These are phyloP conservation scores for Tulasnella sp. DNA, from an alignment of 768 basidiomycete genomes.

Conservation along the genomic window DNA sequence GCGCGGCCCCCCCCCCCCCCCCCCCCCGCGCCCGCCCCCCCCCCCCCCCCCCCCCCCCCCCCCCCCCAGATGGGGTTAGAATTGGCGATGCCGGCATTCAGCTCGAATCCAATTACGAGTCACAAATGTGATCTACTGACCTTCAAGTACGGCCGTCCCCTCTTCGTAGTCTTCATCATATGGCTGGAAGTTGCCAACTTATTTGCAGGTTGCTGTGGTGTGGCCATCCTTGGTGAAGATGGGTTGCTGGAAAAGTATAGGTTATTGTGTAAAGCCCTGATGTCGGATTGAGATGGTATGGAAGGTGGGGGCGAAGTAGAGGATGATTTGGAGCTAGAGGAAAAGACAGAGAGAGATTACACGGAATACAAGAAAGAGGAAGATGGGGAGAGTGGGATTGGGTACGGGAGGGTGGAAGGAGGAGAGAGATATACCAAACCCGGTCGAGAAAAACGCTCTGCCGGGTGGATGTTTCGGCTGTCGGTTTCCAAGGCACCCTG, in stretches of 20 bases:
- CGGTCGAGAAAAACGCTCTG: too few species aligned
- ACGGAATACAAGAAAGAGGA: slow-evolving; percentile 16
- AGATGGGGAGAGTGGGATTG: slow-evolving; percentile 24
- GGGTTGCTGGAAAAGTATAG: not conserved
- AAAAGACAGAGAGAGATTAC: slow-evolving; percentile 2
- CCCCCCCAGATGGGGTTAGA: not conserved
- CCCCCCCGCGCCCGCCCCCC: too few species aligned
- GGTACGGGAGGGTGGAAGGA: not conserved
- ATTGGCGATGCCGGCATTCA: slow-evolving; percentile 2
- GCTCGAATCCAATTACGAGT: too few species aligned
- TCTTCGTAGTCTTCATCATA: slow-evolving; percentile 98
- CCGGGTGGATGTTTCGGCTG: too few species aligned
- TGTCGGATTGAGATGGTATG: too few species aligned
- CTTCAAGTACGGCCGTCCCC: slow-evolving; percentile 89
- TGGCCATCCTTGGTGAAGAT: too few species aligned
- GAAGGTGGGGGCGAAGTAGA: slow-evolving; percentile 5
- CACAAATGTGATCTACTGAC: too few species aligned
- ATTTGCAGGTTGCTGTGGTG: not conserved
- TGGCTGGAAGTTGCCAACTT: slow-evolving; percentile 57
- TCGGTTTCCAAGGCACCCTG: too few species aligned
- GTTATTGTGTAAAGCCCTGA: too few species aligned
- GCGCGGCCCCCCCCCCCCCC: too few species aligned
- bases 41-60: too few species aligned
- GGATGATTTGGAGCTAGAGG: not conserved
- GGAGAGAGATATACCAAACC: too few species aligned